Base-by-base conservation (phyloP, 805 yeast species). In the Hemisphaericaspora nanyangensis region DNA sequence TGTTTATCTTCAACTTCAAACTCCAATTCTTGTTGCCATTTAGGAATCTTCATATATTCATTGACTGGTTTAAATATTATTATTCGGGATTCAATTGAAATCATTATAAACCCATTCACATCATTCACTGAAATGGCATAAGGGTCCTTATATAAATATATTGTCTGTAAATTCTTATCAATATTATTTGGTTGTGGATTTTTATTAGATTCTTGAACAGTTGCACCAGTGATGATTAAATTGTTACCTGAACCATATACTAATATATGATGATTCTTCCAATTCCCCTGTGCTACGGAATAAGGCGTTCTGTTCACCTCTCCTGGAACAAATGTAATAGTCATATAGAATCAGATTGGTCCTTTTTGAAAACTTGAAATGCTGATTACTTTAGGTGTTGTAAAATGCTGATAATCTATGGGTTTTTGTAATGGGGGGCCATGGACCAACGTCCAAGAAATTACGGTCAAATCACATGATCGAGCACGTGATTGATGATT, bases 181-280 rank as follows among this genome's bases (percentile, higher is more conserved):
- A 37, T 29, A 4, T 36, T 39, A 3, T 20, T 28, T 2, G 43
- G 32, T 11, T 11, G 37, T 16, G 31, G 42, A 19, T 36, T 40
- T 22, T 29, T 40, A 13, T 38, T 38, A 19, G 37, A 36, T 12
- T 17, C 31, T 17, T 45, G 40, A 13, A 39, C 46, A 10, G 59
- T 44, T 17, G 55, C 48, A 6, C 46, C 37, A 37, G 60, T 48
- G 12, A 68, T 72, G 25, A 91, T 84, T 48, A 91, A 67, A 56
- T 87, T 88, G 61, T 88, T 88, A 0, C 96, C 97, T 1, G 96
- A 86, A 42, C 89, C 85, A 56, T 91, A 91, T 1, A 79, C 80
- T 25, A 85, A 61, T 2, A 88, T 60, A 37, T 78, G 74, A 43
- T 77, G 78, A 8, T 70, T 68, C 39, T 77, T 78, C 95, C 95